Conservation (phyloP, 805 yeast genomes). For the Pichia californica region DNA sequence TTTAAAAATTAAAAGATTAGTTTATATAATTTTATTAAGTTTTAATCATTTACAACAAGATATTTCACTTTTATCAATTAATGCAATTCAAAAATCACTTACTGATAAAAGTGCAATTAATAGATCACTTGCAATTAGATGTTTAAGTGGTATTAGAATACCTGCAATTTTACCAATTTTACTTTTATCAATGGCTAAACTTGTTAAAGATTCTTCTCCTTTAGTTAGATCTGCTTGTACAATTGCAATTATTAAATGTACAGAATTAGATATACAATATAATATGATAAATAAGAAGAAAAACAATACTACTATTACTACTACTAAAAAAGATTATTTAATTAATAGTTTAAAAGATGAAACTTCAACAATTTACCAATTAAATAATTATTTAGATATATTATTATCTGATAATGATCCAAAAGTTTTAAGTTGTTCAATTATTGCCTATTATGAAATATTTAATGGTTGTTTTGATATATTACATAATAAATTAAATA, state of each 20-base stretch:
- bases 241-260: conserved; percentile 60
- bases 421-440: conserved; percentile 62
- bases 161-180: conserved; percentile 78
- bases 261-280: conserved; percentile 27
- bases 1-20: conserved; percentile 64
- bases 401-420: conserved; percentile 62
- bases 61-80: conserved; percentile 81
- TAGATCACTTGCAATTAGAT: conserved; percentile 69
- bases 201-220: conserved; percentile 65
- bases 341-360: conserved; percentile 18
- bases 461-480: conserved; percentile 54
- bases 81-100: conserved; percentile 82
- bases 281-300: conserved; percentile 13
- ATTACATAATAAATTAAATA: conserved; percentile 65
- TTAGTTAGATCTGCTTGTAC: conserved; percentile 77
- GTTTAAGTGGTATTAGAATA: conserved; percentile 77
- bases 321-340: background rate
- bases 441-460: conserved; percentile 48
- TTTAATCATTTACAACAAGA: conserved; percentile 84
- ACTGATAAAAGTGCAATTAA: conserved; percentile 61
- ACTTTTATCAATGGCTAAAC: conserved; percentile 61
- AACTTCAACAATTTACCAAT: conserved; percentile 40
- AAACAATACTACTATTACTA: background rate
- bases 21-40: conserved; percentile 63
- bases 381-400: conserved; percentile 42